Conservation (phyloP, 129 eudicot genomes). For the Gnaphalium uliginosum region DNA sequence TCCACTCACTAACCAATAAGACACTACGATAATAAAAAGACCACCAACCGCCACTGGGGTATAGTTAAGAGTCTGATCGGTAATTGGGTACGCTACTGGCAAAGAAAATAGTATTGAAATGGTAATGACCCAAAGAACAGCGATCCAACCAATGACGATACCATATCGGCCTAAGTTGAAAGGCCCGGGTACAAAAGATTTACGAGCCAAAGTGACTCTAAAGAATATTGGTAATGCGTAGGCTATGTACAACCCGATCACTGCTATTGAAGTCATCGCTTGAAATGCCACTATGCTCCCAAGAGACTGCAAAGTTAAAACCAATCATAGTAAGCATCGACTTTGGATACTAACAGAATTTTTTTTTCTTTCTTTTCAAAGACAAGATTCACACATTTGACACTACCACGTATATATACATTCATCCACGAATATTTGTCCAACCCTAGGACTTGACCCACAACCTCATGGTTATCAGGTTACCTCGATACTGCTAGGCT, state of each 20-base stretch:
- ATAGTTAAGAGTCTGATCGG: slow-evolving; percentile 72
- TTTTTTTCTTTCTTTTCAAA: no score
- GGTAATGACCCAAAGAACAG: slow-evolving; percentile 81
- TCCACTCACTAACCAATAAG: slow-evolving; percentile 73
- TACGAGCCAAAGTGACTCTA: slow-evolving; percentile 87
- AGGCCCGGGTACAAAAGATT: slow-evolving; percentile 79
- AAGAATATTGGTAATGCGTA: slow-evolving; percentile 92
- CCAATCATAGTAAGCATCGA: no score
- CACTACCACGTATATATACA: no score
- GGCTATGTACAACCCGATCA: slow-evolving; percentile 92
- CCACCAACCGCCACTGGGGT: slow-evolving; percentile 98
- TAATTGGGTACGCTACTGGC: slow-evolving; percentile 86
- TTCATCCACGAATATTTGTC: no score
- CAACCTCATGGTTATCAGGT: no score
- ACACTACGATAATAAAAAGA: slow-evolving; percentile 54
- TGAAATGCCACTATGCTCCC: slow-evolving; percentile 97
- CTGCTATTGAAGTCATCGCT: slow-evolving; percentile 98
- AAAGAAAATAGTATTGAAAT: slow-evolving; percentile 85
- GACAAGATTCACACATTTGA: no score
- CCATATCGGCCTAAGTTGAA: slow-evolving; percentile 80
- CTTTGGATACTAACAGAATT: no score
- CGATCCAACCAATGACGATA: slow-evolving; percentile 74
- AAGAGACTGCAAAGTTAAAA: slow-evolving; percentile 60
- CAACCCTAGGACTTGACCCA: no score
- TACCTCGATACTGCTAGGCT: no score